phyloP scores from a whole-genome alignment of 352 stramenopile genomes.

The Globisporangium camurandrum region DNA sequence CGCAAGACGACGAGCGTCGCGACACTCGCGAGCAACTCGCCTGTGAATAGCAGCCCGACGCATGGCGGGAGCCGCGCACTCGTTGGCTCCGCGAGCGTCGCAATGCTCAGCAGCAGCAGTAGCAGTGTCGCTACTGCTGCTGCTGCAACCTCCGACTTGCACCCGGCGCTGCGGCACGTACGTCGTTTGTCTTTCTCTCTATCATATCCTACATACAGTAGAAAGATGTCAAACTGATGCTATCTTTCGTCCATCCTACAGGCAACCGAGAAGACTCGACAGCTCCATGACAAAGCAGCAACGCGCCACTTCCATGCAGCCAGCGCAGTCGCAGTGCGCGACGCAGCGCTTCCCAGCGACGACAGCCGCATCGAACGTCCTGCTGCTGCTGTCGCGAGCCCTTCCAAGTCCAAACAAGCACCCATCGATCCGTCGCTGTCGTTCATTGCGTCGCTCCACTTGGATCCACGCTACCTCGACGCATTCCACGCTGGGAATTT shows the following conservation, averaged over 20 bases:
- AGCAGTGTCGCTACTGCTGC: background rate
- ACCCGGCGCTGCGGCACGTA: constrained; percentile 45
- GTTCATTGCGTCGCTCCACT: constrained; percentile 71
- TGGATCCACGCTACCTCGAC: constrained; percentile 61
- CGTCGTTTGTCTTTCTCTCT: background rate
- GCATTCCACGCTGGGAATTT: constrained; percentile 81
- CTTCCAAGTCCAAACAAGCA: constrained; percentile 2
- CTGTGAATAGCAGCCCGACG: background rate
- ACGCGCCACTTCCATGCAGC: constrained; percentile 6
- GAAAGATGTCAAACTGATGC: background rate
- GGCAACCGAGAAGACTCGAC: constrained; percentile 52
- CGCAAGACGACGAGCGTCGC: constrained; percentile 42
- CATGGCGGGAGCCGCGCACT: constrained; percentile 1
- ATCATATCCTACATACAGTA: no score
- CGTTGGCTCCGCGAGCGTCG: constrained; percentile 25
- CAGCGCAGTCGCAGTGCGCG: constrained; percentile 11
- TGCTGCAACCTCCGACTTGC: constrained; percentile 18
- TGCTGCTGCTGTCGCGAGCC: background rate
- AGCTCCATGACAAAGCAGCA: constrained; percentile 29
- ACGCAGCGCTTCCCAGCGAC: constrained; percentile 3
- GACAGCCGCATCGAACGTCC: background rate
- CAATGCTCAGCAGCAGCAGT: constrained; percentile 10
- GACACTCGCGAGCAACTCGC: constrained; percentile 19
- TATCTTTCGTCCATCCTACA: constrained; percentile 5
- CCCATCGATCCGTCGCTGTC: constrained; percentile 16